A percentile compares a stretch with the other conserved stretches of the same genome.
These are phyloP conservation scores for Golubevia sp. DNA, from an alignment of 1,284 basidiomycete species.

Conservation along the genomic window DNA sequence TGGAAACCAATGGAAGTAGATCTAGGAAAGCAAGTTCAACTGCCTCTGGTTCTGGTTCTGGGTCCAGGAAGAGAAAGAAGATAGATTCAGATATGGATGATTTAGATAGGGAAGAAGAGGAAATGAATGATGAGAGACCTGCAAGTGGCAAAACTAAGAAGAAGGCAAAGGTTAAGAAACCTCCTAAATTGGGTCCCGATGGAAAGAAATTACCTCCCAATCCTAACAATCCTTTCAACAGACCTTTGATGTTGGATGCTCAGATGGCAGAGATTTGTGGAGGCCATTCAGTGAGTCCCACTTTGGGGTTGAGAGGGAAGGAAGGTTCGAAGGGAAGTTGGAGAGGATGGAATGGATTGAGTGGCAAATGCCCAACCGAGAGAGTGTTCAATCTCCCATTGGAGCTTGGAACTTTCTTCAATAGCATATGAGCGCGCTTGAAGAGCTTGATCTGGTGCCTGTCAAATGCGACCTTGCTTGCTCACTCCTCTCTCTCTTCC, in stretches of 20 bases:
- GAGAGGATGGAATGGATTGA: too few relatives aligned
- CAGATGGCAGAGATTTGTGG: slow-evolving; percentile 54
- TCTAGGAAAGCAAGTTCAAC: background rate
- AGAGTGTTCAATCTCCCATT: too few relatives aligned
- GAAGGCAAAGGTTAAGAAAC: slow-evolving; percentile 33
- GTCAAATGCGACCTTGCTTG: too few relatives aligned
- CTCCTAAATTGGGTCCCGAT: slow-evolving; percentile 12
- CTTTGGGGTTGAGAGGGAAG: background rate
- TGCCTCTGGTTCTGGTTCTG: background rate
- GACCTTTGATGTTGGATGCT: slow-evolving; percentile 44
- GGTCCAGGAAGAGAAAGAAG: background rate
- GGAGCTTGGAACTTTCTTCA: too few relatives aligned
- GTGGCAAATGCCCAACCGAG: too few relatives aligned
- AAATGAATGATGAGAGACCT: background rate
- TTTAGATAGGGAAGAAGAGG: background rate
- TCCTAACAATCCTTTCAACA: slow-evolving; percentile 58
- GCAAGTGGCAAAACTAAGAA: slow-evolving; percentile 35
- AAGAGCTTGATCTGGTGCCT: too few relatives aligned
- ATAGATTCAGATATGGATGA: too few relatives aligned
- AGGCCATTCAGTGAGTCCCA: slow-evolving; percentile 35
- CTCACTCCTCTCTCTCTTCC: too few relatives aligned
- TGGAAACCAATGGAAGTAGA: background rate
- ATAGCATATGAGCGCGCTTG: too few relatives aligned
- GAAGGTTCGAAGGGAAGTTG: too few relatives aligned
- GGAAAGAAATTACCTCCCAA: slow-evolving; percentile 41